Conservation (phyloP, 257 asterid genomes). For the Linderniella brevidens region DNA sequence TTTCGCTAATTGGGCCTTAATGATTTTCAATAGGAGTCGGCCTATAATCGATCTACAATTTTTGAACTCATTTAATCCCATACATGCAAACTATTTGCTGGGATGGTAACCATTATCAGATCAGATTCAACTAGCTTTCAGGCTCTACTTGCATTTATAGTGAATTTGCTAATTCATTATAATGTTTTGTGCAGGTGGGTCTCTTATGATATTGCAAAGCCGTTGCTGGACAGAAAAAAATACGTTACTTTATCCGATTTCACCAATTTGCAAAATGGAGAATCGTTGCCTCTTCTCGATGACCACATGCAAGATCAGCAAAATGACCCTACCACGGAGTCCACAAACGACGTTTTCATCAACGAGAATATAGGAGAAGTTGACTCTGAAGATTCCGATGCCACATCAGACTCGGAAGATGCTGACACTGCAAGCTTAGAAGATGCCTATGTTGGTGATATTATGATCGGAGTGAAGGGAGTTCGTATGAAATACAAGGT, state of each 20-base stretch:
- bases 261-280: constrained; percentile 27
- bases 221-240: constrained; percentile 50
- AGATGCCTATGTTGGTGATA: constrained; percentile 31
- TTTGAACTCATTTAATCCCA: too few species aligned
- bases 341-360: constrained; percentile 30
- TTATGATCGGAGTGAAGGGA: constrained; percentile 53
- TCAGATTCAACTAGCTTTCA: constrained; percentile 2
- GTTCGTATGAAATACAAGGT: constrained; percentile 62
- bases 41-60: too few species aligned
- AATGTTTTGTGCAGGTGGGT: constrained; percentile 46
- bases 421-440: constrained; percentile 17
- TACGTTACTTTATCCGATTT: constrained; percentile 60
- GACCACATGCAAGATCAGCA: constrained; percentile 30
- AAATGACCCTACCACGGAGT: constrained; percentile 24
- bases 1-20: too few species aligned
- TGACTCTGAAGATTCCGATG: constrained; percentile 52
- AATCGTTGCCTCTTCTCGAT: constrained; percentile 18
- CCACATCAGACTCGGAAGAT: constrained; percentile 38
- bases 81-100: too few species aligned
- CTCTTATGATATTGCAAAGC: constrained; percentile 57
- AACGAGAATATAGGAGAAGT: constrained; percentile 46
- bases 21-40: too few species aligned
- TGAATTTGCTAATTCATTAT: constrained; percentile 1
- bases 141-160: background rate
- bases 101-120: background rate